Evolutionary conservation across 768 basidiomycete genomes (phyloP).

Genomic region (Lactifluus hygrophoroides): DNA sequence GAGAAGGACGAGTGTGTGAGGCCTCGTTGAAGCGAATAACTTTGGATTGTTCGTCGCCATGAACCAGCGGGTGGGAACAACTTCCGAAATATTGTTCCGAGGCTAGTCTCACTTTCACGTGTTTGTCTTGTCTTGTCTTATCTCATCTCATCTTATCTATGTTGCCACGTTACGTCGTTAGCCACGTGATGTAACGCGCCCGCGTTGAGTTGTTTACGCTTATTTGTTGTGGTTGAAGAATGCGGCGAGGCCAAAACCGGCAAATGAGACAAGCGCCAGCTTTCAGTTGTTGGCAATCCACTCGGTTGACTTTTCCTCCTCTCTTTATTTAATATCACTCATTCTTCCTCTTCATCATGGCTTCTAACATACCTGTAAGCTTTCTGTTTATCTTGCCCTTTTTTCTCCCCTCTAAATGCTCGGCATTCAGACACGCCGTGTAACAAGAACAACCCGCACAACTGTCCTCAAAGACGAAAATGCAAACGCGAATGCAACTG

Average conservation of each 20-base stretch:
- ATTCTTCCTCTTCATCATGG: slow-evolving; percentile 23
- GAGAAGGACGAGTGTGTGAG: slow-evolving; percentile 3
- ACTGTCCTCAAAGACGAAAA: slow-evolving; percentile 60
- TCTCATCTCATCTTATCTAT: slow-evolving; percentile 1
- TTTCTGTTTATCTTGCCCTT: not conserved
- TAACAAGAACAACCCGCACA: slow-evolving; percentile 45
- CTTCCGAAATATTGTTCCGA: too few species aligned
- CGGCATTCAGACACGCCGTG: slow-evolving; percentile 48
- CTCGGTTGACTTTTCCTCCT: slow-evolving; percentile 1
- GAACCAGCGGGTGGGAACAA: too few species aligned
- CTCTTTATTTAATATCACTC: not conserved
- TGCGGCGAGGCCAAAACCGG: slow-evolving; percentile 21
- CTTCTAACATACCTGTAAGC: slow-evolving; percentile 41
- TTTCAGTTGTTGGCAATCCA: not conserved
- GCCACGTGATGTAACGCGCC: slow-evolving; percentile 32
- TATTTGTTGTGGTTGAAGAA: slow-evolving; percentile 32
- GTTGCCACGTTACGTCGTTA: too few species aligned
- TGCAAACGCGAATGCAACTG: slow-evolving; percentile 36
- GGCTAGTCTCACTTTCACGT: too few species aligned
- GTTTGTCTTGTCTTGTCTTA: not conserved
- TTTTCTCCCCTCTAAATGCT: not conserved
- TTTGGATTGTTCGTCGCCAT: not conserved
- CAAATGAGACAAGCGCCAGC: not conserved
- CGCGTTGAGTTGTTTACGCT: slow-evolving; percentile 29
- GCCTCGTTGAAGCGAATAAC: not conserved